phyloP scores from a whole-genome alignment of 2,329 filamentous ascomycete genomes.

The Penicillium thymicola region DNA sequence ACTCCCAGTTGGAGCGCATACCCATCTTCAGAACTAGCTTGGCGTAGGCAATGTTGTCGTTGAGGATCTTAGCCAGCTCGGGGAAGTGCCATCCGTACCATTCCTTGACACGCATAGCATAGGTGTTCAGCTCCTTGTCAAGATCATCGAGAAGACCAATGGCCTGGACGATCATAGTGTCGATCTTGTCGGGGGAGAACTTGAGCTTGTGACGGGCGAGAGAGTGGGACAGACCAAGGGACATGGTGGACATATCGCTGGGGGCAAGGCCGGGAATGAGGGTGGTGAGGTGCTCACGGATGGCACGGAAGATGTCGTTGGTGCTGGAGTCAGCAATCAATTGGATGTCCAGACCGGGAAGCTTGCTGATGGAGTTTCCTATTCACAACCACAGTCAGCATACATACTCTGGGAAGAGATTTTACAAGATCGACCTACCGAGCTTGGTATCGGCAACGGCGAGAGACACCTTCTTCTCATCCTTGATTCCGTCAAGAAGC shows the following conservation, averaged over 20 bases:
- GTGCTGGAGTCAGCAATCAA: slow-evolving; percentile 78
- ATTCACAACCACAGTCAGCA: slow-evolving; percentile 15
- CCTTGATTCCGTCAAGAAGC: slow-evolving; percentile 85
- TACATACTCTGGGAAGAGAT: not conserved
- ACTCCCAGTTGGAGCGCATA: slow-evolving; percentile 75
- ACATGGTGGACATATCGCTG: slow-evolving; percentile 88
- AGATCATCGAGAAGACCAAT: slow-evolving; percentile 91
- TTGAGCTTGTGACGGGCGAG: slow-evolving; percentile 97
- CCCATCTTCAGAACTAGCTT: slow-evolving; percentile 85
- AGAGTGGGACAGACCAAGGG: slow-evolving; percentile 92
- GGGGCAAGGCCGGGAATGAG: slow-evolving; percentile 84
- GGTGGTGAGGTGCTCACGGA: slow-evolving; percentile 84
- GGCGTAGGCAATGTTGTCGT: slow-evolving; percentile 94
- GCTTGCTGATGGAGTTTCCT: slow-evolving; percentile 84
- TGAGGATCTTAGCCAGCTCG: slow-evolving; percentile 93
- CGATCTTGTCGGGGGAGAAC: slow-evolving; percentile 97
- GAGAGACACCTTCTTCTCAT: slow-evolving; percentile 94
- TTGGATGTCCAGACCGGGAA: slow-evolving; percentile 81
- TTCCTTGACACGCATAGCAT: slow-evolving; percentile 98
- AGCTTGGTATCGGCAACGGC: slow-evolving; percentile 93
- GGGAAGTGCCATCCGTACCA: slow-evolving; percentile 99
- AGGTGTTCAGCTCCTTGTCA: slow-evolving; percentile 98
- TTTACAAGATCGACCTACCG: slow-evolving; percentile 42
- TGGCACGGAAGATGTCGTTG: slow-evolving; percentile 87
- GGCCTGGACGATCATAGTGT: slow-evolving; percentile 98